A percentile compares a stretch with the other conserved stretches of the same genome.
Conservation (phyloP, 2,329 filamentous ascomycete genomes). For the Fusarium bulbicola region DNA sequence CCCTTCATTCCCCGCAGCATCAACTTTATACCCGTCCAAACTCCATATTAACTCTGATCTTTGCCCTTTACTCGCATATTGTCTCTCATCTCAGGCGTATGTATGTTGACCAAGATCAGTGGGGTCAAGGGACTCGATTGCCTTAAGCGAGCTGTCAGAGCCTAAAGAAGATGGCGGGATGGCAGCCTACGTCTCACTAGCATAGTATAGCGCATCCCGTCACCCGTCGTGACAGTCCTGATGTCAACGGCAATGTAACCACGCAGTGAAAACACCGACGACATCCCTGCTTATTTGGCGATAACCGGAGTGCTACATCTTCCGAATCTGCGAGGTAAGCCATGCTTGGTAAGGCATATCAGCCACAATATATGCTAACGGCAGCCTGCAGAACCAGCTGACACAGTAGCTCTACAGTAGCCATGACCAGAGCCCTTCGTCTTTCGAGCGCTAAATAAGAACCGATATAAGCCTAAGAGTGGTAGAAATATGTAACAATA, state of each 20-base stretch:
- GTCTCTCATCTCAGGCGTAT: conserved; percentile 23
- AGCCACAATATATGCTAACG: neutral
- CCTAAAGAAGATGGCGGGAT: conserved; percentile 2
- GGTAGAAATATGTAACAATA: neutral
- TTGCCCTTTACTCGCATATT: conserved; percentile 5
- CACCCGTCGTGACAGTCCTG: neutral
- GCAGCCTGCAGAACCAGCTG: neutral
- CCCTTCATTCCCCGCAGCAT: conserved; percentile 21
- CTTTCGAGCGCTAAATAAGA: neutral
- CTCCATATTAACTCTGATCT: conserved; percentile 6
- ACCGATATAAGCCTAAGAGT: neutral
- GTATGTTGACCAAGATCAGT: neutral
- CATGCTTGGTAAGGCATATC: neutral
- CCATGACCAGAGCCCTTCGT: neutral
- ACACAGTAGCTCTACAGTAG: neutral
- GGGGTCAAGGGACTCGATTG: neutral
- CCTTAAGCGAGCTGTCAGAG: conserved; percentile 35
- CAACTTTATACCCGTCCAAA: conserved; percentile 14
- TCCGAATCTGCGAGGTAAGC: neutral
- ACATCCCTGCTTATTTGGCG: conserved; percentile 17
- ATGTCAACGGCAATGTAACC: conserved; percentile 14
- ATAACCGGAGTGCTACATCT: neutral
- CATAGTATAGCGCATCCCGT: conserved; percentile 2
- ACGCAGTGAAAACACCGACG: neutral
- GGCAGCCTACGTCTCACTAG: neutral